These are phyloP conservation scores for Claviceps sp. DNA, from an alignment of 2,329 filamentous ascomycete species.

Conservation along the genomic window DNA sequence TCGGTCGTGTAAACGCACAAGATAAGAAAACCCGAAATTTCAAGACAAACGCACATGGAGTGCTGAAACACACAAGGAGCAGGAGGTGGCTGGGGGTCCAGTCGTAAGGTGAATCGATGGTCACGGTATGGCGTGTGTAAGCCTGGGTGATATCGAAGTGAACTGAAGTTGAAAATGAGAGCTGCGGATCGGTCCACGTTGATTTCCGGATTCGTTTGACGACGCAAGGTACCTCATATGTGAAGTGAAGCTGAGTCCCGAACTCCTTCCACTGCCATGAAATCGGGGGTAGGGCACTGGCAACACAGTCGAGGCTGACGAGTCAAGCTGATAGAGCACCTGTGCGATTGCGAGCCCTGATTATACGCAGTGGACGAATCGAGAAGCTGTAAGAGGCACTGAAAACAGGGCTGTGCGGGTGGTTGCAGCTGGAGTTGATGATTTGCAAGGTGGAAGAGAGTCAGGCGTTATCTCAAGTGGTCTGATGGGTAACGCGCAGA, in stretches of 20 bases:
- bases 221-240: not conserved
- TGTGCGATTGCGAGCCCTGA: not conserved
- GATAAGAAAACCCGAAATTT: too few species aligned
- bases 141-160: constrained; percentile 9
- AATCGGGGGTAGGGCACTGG: too few species aligned
- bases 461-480: not conserved
- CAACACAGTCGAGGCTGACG: not conserved
- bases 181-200: constrained; percentile 3
- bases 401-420: not conserved
- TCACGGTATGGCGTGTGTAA: not conserved
- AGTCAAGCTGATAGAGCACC: not conserved
- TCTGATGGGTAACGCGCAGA: not conserved
- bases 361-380: too few species aligned
- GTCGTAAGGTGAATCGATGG: not conserved
- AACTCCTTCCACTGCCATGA: too few species aligned
- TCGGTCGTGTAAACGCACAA: too few species aligned
- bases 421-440: not conserved
- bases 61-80: not conserved
- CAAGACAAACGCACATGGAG: not conserved
- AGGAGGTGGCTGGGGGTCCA: not conserved
- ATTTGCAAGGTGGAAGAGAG: not conserved
- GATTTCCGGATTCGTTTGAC: not conserved
- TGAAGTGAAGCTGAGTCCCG: not conserved
- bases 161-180: constrained; percentile 6
- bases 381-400: not conserved